phyloP scores from a whole-genome alignment of 768 basidiomycete species.

The Auricularia auricula-judae region DNA sequence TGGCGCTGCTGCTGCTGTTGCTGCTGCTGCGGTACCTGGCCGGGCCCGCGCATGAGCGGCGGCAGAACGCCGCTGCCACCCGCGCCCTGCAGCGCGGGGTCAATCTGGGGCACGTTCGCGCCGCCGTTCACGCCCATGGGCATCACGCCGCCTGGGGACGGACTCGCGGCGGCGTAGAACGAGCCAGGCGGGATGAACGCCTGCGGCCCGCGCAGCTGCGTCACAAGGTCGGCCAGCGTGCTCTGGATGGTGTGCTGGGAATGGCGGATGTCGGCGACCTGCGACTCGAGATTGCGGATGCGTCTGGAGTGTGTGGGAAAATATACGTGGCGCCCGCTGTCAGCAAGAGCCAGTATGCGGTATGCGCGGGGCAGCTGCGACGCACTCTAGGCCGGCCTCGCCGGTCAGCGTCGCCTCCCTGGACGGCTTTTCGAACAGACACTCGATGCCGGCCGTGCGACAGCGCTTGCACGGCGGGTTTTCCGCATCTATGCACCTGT shows the following conservation, averaged over 20 bases:
- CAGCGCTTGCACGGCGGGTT: conserved; percentile 95
- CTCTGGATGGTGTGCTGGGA: conserved; percentile 67
- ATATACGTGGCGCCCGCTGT: background rate
- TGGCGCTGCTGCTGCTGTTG: conserved; percentile 2
- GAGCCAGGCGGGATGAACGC: conserved; percentile 3
- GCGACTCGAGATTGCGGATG: conserved; percentile 77
- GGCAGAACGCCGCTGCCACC: background rate
- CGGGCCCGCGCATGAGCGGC: background rate
- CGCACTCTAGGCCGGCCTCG: conserved; percentile 83
- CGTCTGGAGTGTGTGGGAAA: conserved; percentile 40
- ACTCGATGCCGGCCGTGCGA: conserved; percentile 79
- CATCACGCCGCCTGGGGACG: background rate
- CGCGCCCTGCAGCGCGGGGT: background rate
- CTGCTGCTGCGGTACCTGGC: background rate
- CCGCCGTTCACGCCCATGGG: background rate
- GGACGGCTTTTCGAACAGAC: conserved; percentile 90
- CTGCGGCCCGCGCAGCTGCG: conserved; percentile 53
- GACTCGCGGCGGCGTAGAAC: background rate
- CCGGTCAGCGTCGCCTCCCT: conserved; percentile 79
- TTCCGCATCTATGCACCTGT: conserved; percentile 52
- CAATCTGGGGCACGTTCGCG: conserved; percentile 1
- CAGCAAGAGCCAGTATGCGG: background rate
- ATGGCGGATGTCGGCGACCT: conserved; percentile 73
- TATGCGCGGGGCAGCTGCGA: conserved; percentile 7
- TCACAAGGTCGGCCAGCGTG: conserved; percentile 69